Evolutionary conservation across 441 rosid genomes (phyloP), one percentile per base, ranked within the genome.

Genomic region (Populus hybrid): DNA sequence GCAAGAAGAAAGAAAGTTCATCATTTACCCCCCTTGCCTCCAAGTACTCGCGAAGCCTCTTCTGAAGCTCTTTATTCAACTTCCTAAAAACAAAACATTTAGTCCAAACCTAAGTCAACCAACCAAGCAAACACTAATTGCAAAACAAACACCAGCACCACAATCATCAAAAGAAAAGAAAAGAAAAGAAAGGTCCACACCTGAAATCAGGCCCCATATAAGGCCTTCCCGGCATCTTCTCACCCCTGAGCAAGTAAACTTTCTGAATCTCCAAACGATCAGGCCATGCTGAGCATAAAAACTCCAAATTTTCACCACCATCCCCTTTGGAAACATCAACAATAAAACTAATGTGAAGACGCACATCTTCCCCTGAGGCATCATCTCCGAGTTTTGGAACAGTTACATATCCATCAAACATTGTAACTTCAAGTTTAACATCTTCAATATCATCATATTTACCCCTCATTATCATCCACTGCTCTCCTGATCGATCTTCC

Each of bases 221-320:
- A 65, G 90, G 90, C 74, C 79, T 84, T 6, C 77, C 56, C 23
- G 35, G 79, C 82, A 71, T 42, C 71, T 81, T 76, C 77, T 82
- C 85, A 7, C 81, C 83, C 68, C 66, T 40, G 45, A 85, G 81
- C 82, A 80, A 72, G 84, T 87, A 88, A 77, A 89, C 82, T 73
- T 87, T 87, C 78, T 78, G 92, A 81, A 92, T 84, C 83, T 89
- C 90, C 42, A 90, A 75, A 75, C 87, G 80, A 80, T 88, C 88
- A 35, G 95, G 95, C 97, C 97, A 90, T 0, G 91, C 93, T 0
- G 95, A 89, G 82, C 97, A 93, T 21, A 86, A 68, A 7, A 92
- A 87, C 81, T 89, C 90, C 56, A 89, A 45, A 2, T 74, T 83
- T 53, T 82, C 81, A 63, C 77, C 79, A 7, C 83, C 85, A 67